Evolutionary conservation across 495 filamentous ascomycete genomes (phyloP), one percentile per base, ranked within the genome.

Genomic region (Aspergillus nidulans): DNA sequence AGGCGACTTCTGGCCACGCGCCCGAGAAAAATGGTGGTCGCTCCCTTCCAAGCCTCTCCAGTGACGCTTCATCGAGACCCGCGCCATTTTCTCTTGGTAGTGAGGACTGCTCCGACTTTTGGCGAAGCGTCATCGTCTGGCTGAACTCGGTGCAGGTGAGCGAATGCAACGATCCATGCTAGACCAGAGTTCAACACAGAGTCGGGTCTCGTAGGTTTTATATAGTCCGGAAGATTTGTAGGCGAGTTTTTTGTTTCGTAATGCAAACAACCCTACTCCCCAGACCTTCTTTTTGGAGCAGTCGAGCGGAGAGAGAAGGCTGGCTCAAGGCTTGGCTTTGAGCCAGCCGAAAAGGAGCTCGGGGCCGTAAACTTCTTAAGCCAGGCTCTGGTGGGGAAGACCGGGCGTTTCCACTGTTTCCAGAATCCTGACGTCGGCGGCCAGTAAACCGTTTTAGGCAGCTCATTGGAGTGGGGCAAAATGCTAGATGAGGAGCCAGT

Each of bases 21-120:
- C 78, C 81, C 9, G 69, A 59, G 62, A 95, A 92, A n/a, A 65
- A 69, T 8, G 77, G 75, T 3, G 90, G 90, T 41, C 90, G 74
- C 57, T 90, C 75, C 49, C 86, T 78, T 28, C 89, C 90, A 0
- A 94, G 57, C 18, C 52, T 50, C 16, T 60, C 55, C 8, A 52
- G 36, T 4, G 19, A 42, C 36, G 24, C 7, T 12, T 53, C 41
- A 9, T 49, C 45, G 18, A 49, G 10, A 6, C 23, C 25, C 4
- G 23, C 26, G 6, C n/a, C 19, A 45, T 16, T 21, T 2, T 48
- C 34, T 3, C 7, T 18, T 6, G 23, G 3, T 10, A 21, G 43
- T 9, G 24, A 42, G 36, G 23, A 19, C 10, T 42, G 24, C 6
- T 23, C 15, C 15, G 16, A 23, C 20, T 4, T 20, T n/a, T 52